These are phyloP conservation scores for Boechera stricta DNA, from an alignment of 345 rosid genomes.

Conservation along the genomic window DNA sequence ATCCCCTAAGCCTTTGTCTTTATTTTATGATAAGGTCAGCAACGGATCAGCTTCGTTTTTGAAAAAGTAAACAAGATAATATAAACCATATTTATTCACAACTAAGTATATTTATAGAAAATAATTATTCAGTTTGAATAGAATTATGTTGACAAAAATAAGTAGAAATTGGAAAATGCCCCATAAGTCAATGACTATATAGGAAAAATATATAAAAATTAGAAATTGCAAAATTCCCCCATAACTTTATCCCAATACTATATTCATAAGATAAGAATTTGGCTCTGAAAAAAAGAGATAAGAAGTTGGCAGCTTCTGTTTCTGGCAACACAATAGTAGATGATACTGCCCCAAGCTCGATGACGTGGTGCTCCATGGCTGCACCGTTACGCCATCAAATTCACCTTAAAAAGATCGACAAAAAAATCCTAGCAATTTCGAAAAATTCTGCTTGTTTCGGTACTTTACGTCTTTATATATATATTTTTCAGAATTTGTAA, in stretches of 20 bases:
- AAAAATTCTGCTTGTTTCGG: background rate
- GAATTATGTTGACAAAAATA: background rate
- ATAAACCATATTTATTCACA: background rate
- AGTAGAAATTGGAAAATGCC: constrained; percentile 1
- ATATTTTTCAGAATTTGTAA: constrained; percentile 2
- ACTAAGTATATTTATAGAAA: background rate
- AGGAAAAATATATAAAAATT: background rate
- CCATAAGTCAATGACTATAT: background rate
- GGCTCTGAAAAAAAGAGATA: constrained; percentile 3
- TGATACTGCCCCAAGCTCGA: constrained; percentile 22
- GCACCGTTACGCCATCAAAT: constrained; percentile 36
- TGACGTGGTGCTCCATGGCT: constrained; percentile 37
- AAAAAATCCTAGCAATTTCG: background rate
- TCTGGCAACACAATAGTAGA: constrained; percentile 40
- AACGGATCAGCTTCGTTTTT: constrained; percentile 26
- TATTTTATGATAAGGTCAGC: constrained; percentile 40
- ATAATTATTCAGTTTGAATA: background rate
- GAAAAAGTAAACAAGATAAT: constrained; percentile 12
- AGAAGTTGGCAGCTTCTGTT: constrained; percentile 43
- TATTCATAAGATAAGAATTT: constrained; percentile 13
- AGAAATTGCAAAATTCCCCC: background rate
- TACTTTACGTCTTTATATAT: constrained; percentile 14
- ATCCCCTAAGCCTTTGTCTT: constrained; percentile 11
- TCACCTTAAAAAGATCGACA: background rate
- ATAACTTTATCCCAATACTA: constrained; percentile 15